Conservation (phyloP, 352 stramenopile species). For the Thalassiosira hispida region DNA sequence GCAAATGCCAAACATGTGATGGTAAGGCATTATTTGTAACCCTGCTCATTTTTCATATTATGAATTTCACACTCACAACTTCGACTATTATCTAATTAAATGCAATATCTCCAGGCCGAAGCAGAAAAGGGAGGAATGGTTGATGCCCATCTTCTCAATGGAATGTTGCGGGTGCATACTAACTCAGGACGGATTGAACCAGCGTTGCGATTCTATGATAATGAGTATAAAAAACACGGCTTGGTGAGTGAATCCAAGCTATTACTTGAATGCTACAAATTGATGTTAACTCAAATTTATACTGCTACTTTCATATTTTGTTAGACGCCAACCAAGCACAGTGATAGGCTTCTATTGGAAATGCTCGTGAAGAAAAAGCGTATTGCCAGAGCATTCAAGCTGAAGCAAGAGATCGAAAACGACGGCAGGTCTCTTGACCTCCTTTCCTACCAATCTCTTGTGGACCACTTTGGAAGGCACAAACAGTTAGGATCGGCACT, state of each 20-base stretch:
- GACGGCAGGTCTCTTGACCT: slow-evolving; percentile 75
- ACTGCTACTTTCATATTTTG: too few species aligned
- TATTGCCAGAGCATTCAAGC: slow-evolving; percentile 70
- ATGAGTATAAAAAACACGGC: slow-evolving; percentile 65
- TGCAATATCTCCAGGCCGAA: slow-evolving; percentile 37
- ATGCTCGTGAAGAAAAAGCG: slow-evolving; percentile 83
- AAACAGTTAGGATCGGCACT: slow-evolving; percentile 80
- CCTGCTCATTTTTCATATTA: slow-evolving; percentile 1
- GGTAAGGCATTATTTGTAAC: slow-evolving; percentile 25
- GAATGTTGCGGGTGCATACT: slow-evolving; percentile 74
- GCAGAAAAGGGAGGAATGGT: slow-evolving; percentile 72
- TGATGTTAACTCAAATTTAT: too few species aligned
- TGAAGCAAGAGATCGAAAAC: slow-evolving; percentile 79
- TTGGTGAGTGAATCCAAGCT: slow-evolving; percentile 35
- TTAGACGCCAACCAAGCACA: slow-evolving; percentile 78
- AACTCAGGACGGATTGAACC: slow-evolving; percentile 69
- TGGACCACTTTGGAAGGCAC: slow-evolving; percentile 77
- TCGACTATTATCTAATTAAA: slow-evolving; percentile 7
- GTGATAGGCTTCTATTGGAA: slow-evolving; percentile 79
- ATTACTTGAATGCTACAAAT: slow-evolving; percentile 1
- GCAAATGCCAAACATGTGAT: slow-evolving; percentile 73
- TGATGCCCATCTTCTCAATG: slow-evolving; percentile 78
- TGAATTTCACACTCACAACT: too few species aligned
- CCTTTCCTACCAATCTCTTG: slow-evolving; percentile 73
- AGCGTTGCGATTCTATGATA: slow-evolving; percentile 71